Percentiles rank a stretch among this genome's conserved stretches.
These are phyloP conservation scores for Tylopilus sp. DNA, from an alignment of 1,284 basidiomycete genomes.

Conservation along the genomic window DNA sequence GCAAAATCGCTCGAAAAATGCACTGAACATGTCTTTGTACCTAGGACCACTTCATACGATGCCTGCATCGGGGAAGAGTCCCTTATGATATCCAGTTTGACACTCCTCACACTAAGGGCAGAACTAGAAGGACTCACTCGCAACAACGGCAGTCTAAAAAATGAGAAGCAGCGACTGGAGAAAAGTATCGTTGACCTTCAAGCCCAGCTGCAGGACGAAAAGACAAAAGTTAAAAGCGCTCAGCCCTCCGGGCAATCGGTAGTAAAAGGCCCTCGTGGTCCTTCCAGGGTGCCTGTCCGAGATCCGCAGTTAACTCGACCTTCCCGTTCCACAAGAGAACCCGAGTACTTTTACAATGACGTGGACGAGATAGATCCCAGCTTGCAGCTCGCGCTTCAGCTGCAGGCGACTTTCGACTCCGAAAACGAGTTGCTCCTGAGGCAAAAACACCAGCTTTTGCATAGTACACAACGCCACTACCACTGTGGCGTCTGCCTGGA, in stretches of 20 bases:
- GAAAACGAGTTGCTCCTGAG: constrained; percentile 41
- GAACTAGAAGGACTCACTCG: constrained; percentile 39
- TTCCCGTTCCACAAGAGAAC: neutral
- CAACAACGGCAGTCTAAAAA: constrained; percentile 30
- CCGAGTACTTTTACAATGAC: neutral
- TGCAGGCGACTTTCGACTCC: constrained; percentile 45
- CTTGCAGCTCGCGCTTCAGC: constrained; percentile 30
- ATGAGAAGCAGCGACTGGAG: constrained; percentile 33
- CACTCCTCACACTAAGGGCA: constrained; percentile 40
- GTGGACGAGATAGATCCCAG: constrained; percentile 15
- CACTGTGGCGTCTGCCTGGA: constrained; percentile 60
- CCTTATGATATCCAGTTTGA: constrained; percentile 47
- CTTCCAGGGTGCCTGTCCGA: neutral
- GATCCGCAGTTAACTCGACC: neutral
- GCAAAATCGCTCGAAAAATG: constrained; percentile 53
- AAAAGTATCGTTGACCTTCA: constrained; percentile 30
- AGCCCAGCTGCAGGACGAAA: constrained; percentile 21
- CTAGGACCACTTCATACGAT: constrained; percentile 17
- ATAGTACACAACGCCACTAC: constrained; percentile 36
- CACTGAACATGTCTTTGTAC: constrained; percentile 49
- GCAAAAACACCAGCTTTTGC: constrained; percentile 36
- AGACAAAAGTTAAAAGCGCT: constrained; percentile 1
- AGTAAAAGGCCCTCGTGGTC: neutral
- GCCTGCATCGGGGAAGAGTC: constrained; percentile 22
- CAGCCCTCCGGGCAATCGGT: constrained; percentile 3